These are phyloP conservation scores for Penicillium goetzii DNA, from an alignment of 495 filamentous ascomycete species.

Conservation along the genomic window DNA sequence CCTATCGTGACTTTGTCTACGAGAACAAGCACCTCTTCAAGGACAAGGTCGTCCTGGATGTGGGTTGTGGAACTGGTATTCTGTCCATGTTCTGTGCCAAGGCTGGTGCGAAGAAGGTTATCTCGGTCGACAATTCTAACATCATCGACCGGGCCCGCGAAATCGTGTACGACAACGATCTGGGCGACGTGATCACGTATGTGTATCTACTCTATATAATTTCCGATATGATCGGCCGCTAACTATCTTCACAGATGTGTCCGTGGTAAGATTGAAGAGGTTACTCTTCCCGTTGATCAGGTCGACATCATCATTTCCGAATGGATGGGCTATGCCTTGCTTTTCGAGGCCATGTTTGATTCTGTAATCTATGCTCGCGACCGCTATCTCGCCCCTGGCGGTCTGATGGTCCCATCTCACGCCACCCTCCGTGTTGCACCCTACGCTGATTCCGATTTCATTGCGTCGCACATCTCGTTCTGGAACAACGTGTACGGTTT, in stretches of 20 bases:
- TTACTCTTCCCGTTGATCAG: conserved; percentile 73
- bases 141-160: conserved; percentile 88
- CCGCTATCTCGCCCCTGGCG: conserved; percentile 73
- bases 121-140: conserved; percentile 90
- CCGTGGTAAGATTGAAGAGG: conserved; percentile 92
- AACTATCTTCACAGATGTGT: conserved; percentile 51
- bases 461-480: conserved; percentile 62
- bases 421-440: conserved; percentile 84
- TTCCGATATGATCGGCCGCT: conserved; percentile 11
- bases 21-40: conserved; percentile 89
- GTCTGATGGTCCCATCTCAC: conserved; percentile 90
- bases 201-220: conserved; percentile 8
- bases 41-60: conserved; percentile 88
- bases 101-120: conserved; percentile 87
- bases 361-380: conserved; percentile 89
- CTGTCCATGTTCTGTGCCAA: conserved; percentile 93
- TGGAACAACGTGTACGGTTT: conserved; percentile 71
- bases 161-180: conserved; percentile 79
- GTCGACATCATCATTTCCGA: conserved; percentile 97
- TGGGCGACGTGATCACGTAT: conserved; percentile 77
- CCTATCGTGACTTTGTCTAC: conserved; percentile 73
- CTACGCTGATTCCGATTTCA: conserved; percentile 83
- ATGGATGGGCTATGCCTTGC: conserved; percentile 95
- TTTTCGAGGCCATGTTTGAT: conserved; percentile 95
- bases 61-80: conserved; percentile 91